Evolutionary conservation across 2,329 filamentous ascomycete species (phyloP).

Genomic region (Sporothrix brasiliensis): DNA sequence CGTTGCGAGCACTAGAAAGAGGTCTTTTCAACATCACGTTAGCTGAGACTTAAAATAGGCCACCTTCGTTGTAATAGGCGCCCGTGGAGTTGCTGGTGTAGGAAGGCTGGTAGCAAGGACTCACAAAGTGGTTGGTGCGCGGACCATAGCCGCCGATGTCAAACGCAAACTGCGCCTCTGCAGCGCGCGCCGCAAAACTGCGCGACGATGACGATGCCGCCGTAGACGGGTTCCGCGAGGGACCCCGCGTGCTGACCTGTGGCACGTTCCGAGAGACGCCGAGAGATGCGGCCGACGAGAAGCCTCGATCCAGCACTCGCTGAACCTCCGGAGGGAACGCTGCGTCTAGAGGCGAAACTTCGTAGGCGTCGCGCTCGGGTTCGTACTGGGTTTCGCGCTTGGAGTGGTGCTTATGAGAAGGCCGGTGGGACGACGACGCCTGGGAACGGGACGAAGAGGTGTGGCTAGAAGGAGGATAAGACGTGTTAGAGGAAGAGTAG

Average conservation of each 20-base stretch:
- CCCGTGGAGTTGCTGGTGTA: neutral
- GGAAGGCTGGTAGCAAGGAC: neutral
- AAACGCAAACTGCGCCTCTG: neutral
- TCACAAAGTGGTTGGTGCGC: neutral
- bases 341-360: neutral
- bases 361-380: neutral
- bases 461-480: neutral
- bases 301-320: neutral
- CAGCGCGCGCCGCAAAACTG: neutral
- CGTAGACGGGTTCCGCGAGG: neutral
- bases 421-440: neutral
- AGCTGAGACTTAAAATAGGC: neutral
- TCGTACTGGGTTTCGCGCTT: no score
- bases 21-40: no score
- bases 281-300: neutral
- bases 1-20: neutral
- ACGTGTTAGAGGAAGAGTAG: neutral
- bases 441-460: neutral
- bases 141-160: neutral
- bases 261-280: neutral
- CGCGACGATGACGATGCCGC: neutral
- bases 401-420: neutral
- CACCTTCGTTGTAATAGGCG: neutral
- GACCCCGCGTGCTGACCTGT: neutral
- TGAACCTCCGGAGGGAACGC: neutral